These are phyloP conservation scores for Dentipellis fragilis DNA, from an alignment of 768 basidiomycete species.

Conservation along the genomic window DNA sequence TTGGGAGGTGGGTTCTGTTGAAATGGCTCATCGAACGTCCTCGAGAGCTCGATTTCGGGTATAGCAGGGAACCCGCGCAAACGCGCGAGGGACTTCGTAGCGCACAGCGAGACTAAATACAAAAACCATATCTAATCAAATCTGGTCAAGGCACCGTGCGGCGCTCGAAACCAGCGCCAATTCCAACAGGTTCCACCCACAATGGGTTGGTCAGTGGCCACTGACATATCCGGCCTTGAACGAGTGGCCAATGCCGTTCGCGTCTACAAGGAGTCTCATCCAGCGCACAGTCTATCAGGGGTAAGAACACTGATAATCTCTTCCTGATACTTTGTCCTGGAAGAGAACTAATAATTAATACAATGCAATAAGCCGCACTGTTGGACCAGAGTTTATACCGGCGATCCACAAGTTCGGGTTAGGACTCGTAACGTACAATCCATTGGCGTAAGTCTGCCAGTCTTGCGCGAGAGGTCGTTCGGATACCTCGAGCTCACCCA, in stretches of 20 bases:
- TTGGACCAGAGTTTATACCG: constrained; percentile 41
- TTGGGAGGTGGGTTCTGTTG: constrained; percentile 1
- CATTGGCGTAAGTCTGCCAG: constrained; percentile 32
- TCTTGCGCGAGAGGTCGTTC: neutral
- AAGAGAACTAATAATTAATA: constrained; percentile 27
- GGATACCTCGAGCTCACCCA: constrained; percentile 21
- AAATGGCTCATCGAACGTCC: no score
- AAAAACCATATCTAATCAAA: no score
- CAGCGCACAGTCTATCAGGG: constrained; percentile 48
- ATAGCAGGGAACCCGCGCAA: no score
- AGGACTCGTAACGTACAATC: constrained; percentile 46
- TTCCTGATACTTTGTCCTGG: neutral
- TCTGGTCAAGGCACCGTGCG: no score
- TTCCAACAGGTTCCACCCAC: no score
- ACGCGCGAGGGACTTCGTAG: no score
- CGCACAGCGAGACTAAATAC: no score
- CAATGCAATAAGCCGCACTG: constrained; percentile 37
- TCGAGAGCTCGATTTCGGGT: no score
- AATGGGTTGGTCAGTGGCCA: constrained; percentile 23
- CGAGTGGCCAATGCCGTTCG: no score
- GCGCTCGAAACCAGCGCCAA: no score
- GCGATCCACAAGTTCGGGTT: constrained; percentile 49
- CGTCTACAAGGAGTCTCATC: constrained; percentile 15
- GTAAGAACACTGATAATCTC: constrained; percentile 19
- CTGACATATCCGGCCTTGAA: no score